These are phyloP conservation scores for Cyclocybe cylindracea DNA, from an alignment of 768 basidiomycete genomes.

Conservation along the genomic window DNA sequence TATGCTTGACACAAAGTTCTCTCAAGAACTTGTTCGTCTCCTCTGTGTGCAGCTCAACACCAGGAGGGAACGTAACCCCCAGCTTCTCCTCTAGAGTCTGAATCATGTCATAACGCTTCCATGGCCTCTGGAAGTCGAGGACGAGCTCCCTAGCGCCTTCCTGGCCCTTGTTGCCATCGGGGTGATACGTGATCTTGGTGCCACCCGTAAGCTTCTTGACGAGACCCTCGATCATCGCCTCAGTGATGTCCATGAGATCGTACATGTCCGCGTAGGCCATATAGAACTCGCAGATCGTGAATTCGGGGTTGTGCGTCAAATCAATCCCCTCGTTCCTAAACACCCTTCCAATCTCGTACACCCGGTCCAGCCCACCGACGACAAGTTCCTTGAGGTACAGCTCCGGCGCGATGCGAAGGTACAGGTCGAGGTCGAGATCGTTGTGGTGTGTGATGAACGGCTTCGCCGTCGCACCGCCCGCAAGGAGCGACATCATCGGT, in stretches of 20 bases:
- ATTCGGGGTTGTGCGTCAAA: constrained; percentile 98
- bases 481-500: constrained; percentile 95
- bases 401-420: constrained; percentile 96
- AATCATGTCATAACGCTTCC: constrained; percentile 99
- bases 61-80: constrained; percentile 88
- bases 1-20: constrained; percentile 87
- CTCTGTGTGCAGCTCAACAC: constrained; percentile 83
- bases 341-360: constrained; percentile 97
- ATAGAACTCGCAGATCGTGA: constrained; percentile 99
- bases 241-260: constrained; percentile 97
- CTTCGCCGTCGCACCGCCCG: constrained; percentile 98
- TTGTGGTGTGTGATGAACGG: constrained; percentile 99
- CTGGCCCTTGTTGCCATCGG: constrained; percentile 87
- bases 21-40: constrained; percentile 89
- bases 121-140: constrained; percentile 89
- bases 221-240: constrained; percentile 85
- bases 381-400: constrained; percentile 97
- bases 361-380: constrained; percentile 95
- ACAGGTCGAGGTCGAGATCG: constrained; percentile 94
- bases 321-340: constrained; percentile 99
- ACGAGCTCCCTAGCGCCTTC: constrained; percentile 61
- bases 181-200: constrained; percentile 83
- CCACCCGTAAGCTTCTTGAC: constrained; percentile 87
- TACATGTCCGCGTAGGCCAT: constrained; percentile 99
- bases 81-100: constrained; percentile 93